Evolutionary conservation across 2,329 filamentous ascomycete genomes (phyloP).

Genomic region (Aureobasidium sp.): DNA sequence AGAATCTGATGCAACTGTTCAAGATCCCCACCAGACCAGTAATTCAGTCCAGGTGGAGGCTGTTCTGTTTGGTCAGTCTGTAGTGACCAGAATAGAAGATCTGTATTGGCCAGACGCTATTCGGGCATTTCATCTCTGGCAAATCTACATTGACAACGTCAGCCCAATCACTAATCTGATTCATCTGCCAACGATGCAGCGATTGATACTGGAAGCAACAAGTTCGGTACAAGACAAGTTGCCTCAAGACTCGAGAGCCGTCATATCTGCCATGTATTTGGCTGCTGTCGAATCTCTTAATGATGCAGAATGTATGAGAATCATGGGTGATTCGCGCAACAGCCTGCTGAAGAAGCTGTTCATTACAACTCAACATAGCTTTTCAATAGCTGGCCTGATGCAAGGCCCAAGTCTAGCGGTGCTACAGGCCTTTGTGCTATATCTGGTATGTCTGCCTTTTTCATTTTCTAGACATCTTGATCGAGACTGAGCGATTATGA

Average conservation of each 20-base stretch:
- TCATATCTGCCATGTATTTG: constrained; percentile 51
- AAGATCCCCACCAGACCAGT: too few species aligned
- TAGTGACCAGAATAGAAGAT: too few species aligned
- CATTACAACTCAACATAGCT: neutral
- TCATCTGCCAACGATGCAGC: constrained; percentile 52
- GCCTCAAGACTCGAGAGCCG: constrained; percentile 40
- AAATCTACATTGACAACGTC: constrained; percentile 62
- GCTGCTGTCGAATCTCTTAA: constrained; percentile 43
- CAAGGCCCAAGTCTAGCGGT: too few species aligned
- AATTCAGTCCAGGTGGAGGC: neutral
- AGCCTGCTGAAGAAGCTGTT: neutral
- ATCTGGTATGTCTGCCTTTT: too few species aligned
- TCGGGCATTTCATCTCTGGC: constrained; percentile 32
- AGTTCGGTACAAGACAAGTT: neutral
- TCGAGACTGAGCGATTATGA: too few species aligned
- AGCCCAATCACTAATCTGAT: constrained; percentile 65
- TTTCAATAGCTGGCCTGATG: neutral
- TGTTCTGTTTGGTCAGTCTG: neutral
- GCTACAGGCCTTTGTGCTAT: too few species aligned
- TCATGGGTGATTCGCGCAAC: constrained; percentile 43
- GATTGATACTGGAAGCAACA: constrained; percentile 45
- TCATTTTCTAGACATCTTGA: too few species aligned
- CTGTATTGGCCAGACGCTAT: neutral
- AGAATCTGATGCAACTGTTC: too few species aligned
- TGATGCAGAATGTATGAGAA: constrained; percentile 37